phyloP scores from a whole-genome alignment of 2,329 filamentous ascomycete genomes.

The Aspergillus melleus region DNA sequence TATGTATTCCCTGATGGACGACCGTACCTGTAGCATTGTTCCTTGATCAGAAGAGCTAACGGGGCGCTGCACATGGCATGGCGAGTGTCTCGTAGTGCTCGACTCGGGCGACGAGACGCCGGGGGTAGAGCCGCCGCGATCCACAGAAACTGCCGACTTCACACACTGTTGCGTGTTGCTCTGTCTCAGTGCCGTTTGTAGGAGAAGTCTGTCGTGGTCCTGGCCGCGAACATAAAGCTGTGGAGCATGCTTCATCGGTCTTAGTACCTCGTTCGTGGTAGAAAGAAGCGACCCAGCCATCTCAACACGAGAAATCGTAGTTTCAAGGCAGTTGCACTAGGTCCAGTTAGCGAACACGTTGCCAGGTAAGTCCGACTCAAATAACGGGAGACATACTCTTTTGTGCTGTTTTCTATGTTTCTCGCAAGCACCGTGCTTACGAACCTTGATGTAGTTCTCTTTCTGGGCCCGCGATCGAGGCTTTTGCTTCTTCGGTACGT shows the following conservation, averaged over 20 bases:
- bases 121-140: background rate
- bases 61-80: background rate
- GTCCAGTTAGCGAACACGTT: conserved; percentile 15
- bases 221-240: conserved; percentile 1
- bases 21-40: background rate
- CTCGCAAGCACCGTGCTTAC: conserved; percentile 44
- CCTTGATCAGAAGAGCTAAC: background rate
- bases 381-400: conserved; percentile 29
- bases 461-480: conserved; percentile 43
- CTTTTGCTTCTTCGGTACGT: conserved; percentile 44
- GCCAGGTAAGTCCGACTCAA: background rate
- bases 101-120: background rate
- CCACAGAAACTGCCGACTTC: background rate
- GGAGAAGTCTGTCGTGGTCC: background rate
- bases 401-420: conserved; percentile 48
- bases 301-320: conserved; percentile 24
- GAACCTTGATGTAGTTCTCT: conserved; percentile 45
- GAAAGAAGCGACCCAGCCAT: conserved; percentile 18
- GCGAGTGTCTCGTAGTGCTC: background rate
- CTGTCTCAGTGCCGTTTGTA: background rate
- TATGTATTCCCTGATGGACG: background rate
- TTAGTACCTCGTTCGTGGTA: background rate
- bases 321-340: conserved; percentile 44
- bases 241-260: conserved; percentile 6
- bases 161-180: background rate